These are phyloP conservation scores for Platanthera zijinensis DNA, from an alignment of 106 monocot genomes.

Conservation along the genomic window DNA sequence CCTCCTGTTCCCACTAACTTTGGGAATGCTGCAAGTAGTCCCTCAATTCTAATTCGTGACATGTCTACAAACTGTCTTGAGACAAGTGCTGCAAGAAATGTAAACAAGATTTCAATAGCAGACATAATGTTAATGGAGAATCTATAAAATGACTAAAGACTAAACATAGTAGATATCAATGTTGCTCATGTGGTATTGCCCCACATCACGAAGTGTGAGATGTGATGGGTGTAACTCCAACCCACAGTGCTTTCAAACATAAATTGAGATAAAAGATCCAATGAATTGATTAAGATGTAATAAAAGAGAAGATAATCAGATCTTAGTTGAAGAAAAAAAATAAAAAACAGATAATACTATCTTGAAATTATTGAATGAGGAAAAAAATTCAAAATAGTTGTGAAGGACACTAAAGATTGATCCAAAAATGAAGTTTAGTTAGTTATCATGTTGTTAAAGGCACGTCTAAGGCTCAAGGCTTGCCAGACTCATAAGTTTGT, in stretches of 20 bases:
- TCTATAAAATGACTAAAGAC: not conserved
- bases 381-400: not conserved
- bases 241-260: too few species aligned
- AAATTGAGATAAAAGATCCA: too few species aligned
- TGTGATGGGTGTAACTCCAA: too few species aligned
- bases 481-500: too few species aligned
- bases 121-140: not conserved
- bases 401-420: not conserved
- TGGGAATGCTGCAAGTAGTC: conserved; percentile 93
- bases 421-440: not conserved
- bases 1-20: conserved; percentile 90
- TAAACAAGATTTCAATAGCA: not conserved
- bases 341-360: not conserved
- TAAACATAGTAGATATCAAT: not conserved
- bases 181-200: not conserved
- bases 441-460: too few species aligned
- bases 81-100: conserved; percentile 69
- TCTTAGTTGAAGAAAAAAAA: not conserved
- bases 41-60: conserved; percentile 96
- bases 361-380: not conserved
- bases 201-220: too few species aligned
- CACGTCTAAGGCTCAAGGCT: too few species aligned
- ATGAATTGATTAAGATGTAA: not conserved
- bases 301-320: not conserved
- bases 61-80: conserved; percentile 97